Evolutionary conservation across 2,329 filamentous ascomycete species (phyloP), one percentile per base, ranked within the genome.

Genomic region (Colletotrichum lupini): DNA sequence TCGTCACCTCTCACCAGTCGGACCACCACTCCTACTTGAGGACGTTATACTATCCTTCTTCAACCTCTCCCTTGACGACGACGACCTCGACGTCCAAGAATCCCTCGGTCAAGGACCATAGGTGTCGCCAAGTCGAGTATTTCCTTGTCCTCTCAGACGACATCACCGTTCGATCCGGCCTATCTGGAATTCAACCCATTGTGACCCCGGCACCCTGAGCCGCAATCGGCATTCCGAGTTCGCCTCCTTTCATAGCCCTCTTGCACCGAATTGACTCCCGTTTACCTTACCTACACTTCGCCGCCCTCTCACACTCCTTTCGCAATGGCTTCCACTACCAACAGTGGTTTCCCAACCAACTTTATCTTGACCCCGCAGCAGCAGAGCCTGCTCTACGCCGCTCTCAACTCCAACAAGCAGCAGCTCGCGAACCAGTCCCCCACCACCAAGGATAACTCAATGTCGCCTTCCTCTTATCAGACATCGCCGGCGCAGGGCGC

Each of bases 351-450:
- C 75, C 83, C 85, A 74, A 83, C 84, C 75, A 88, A 89, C 80
- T 92, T 94, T 81, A 91, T 92, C 79, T 88, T 95, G 77, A 94
- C 92, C 73, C 91, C 92, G 75, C 90, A 93, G 79, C 93, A 96
- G 82, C 93, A 95, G 85, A 91, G 90, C 79, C 87, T 95, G 73
- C 87, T 96, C 57, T 91, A 94, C 75, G 92, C 92, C 73, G 93
- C 94, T 58, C 90, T 96, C 77, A 93, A 93, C 76, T 93, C 93
- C 76, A 94, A 95, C 80, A 89, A 83, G 68, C 80, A 84, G 75
- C 68, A 80, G 71, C 78, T 79, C 67, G 82, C 84, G 16, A 77
- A 80, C 74, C 81, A 79, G 56, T 81, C 79, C 67, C 76, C 83
- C 26, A 76, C 80, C n/a, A 80, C 79, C 73, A 83, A 85, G 72